phyloP scores from a whole-genome alignment of 2,329 filamentous ascomycete species.

The Phaeosphaeria sp. region DNA sequence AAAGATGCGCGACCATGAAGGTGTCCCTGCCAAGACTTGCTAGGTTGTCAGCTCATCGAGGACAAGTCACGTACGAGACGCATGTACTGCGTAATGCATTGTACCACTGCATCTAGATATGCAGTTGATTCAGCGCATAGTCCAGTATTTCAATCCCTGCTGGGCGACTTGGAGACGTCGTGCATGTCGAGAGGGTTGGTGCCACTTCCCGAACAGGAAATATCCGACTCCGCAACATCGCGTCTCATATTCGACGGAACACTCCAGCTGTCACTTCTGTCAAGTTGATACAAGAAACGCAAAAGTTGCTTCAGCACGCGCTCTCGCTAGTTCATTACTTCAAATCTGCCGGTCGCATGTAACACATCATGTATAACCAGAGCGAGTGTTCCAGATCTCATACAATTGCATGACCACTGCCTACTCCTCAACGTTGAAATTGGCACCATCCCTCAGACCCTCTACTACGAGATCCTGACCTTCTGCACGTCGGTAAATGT shows the following conservation, averaged over 20 bases:
- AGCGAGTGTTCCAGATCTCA: slow-evolving; percentile 17
- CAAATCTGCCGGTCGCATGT: background rate
- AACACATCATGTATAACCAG: slow-evolving; percentile 8
- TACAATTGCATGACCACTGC: background rate
- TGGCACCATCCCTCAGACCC: slow-evolving; percentile 80
- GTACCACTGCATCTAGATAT: background rate
- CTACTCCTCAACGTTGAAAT: slow-evolving; percentile 67
- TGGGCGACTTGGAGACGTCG: background rate
- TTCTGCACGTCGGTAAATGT: slow-evolving; percentile 85
- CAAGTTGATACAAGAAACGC: background rate
- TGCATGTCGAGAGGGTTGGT: background rate
- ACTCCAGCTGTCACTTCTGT: background rate
- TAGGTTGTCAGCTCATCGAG: background rate
- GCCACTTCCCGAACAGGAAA: slow-evolving; percentile 6
- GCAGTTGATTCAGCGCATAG: too few relatives aligned
- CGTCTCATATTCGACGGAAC: background rate
- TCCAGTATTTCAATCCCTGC: too few relatives aligned
- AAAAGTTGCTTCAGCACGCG: background rate
- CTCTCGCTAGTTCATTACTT: background rate
- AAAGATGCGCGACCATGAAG: slow-evolving; percentile 18
- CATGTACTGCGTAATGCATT: background rate
- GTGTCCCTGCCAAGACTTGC: slow-evolving; percentile 26
- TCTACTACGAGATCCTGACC: slow-evolving; percentile 89
- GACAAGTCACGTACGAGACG: background rate
- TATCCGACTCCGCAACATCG: background rate